Evolutionary conservation across 345 rosid species (phyloP).

Genomic region (rapeseed (Brassica napus)): Da-Ae NC_063443.1:17608001-17608500

Average conservation of each 20-base stretch:
- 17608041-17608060: background rate
- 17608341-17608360: conserved; percentile 91
- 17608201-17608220: too few species aligned
- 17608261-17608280: background rate
- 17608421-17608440: too few species aligned
- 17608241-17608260: background rate
- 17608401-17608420: too few species aligned
- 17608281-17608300: conserved; percentile 78
- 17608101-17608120: conserved; percentile 93
- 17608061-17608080: background rate
- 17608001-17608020: background rate
- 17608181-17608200: too few species aligned
- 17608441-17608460: conserved; percentile 46
- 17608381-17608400: background rate
- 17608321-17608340: conserved; percentile 86
- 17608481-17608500: conserved; percentile 92
- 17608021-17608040: background rate
- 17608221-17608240: conserved; percentile 1
- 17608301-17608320: conserved; percentile 93
- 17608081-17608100: conserved; percentile 77
- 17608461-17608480: conserved; percentile 91
- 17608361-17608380: conserved; percentile 59
- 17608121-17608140: conserved; percentile 95
- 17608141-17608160: conserved; percentile 82
- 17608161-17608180: too few species aligned